Base-by-base conservation (phyloP, 306 rosid species). In the Clitoria ternatea region DNA sequence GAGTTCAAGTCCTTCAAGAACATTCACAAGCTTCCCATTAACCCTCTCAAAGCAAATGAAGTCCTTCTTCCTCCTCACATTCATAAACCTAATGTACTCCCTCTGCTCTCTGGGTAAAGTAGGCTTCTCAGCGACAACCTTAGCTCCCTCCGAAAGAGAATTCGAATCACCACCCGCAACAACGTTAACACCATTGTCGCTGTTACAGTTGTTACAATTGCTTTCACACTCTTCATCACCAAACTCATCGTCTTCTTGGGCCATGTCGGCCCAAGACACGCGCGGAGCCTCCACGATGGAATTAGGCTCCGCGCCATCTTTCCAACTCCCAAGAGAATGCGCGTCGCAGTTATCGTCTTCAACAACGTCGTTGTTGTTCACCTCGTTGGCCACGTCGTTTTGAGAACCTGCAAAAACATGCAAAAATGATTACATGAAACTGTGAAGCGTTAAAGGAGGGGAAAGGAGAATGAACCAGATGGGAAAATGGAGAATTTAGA, bases 241-340 rank as follows among this genome's bases (percentile, higher is more conserved):
- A 9, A 91, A 85, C 73, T 91, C 98, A 22, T 90, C 99, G 15
- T 94, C 96, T 68, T 94, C 98, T 61, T 88, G 96, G 2, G 86
- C 96, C 96, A 95, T 95, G 70, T 95, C 99, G 1, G 99, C 99
- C 99, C 99, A 95, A n/a, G 91, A 91, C 84, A 83, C 74, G 37
- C 40, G 64, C 4, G 80, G 76, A 11, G 82, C 55, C 80, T 45
- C 86, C 15, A 73, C 77, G 2, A 20, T 15, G 1, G 79, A 79
- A 76, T 73, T 84, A 0, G 47, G 32, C 43, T 80, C 89, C 0
- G 63, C 77, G 5, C 61, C 87, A 50, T 83, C 85, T 42, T 86
- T 84, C 89, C 87, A 82, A 63, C 87, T 86, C 59, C 86, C 90
- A 4, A 80, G 72, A 1, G 96, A 89, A 72, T 82, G 85, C 1